phyloP scores from a whole-genome alignment of 257 asterid genomes.

The Lithospermum erythrorhizon region DNA sequence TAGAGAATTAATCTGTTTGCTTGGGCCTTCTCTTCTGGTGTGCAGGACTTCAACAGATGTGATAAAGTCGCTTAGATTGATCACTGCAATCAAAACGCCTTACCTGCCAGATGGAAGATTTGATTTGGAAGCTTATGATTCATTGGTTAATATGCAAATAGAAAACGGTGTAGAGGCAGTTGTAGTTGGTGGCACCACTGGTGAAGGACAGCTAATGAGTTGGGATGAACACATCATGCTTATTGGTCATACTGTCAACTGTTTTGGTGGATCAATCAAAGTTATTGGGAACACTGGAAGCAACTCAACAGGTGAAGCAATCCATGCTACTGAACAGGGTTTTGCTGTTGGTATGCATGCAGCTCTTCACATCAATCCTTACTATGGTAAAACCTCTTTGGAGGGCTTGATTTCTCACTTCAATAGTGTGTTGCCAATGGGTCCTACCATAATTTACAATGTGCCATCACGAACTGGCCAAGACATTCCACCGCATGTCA shows the following conservation, averaged over 20 bases:
- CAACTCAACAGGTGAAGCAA: slow-evolving; percentile 85
- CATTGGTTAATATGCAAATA: slow-evolving; percentile 57
- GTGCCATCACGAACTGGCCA: slow-evolving; percentile 86
- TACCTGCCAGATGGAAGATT: slow-evolving; percentile 84
- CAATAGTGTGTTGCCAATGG: slow-evolving; percentile 67
- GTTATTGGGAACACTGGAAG: slow-evolving; percentile 90
- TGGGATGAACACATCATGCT: slow-evolving; percentile 96
- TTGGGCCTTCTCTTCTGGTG: slow-evolving; percentile 1
- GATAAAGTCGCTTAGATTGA: slow-evolving; percentile 58
- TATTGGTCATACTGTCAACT: slow-evolving; percentile 79
- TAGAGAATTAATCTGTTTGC: not conserved
- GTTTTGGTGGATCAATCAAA: slow-evolving; percentile 71
- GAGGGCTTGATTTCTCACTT: slow-evolving; percentile 74
- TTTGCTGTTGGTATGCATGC: slow-evolving; percentile 95
- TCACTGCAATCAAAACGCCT: slow-evolving; percentile 80
- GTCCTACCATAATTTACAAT: slow-evolving; percentile 77
- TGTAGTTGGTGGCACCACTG: slow-evolving; percentile 83
- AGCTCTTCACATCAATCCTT: slow-evolving; percentile 86
- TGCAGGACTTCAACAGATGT: slow-evolving; percentile 71
- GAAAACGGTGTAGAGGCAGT: slow-evolving; percentile 72
- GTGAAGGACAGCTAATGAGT: slow-evolving; percentile 90
- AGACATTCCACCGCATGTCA: slow-evolving; percentile 60
- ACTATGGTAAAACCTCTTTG: slow-evolving; percentile 76
- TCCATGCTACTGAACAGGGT: slow-evolving; percentile 87
- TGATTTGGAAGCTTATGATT: slow-evolving; percentile 76